Percentiles rank a stretch among this genome's conserved stretches.
These are phyloP conservation scores for Zalerion maritima DNA, from an alignment of 495 filamentous ascomycete species.

Conservation along the genomic window DNA sequence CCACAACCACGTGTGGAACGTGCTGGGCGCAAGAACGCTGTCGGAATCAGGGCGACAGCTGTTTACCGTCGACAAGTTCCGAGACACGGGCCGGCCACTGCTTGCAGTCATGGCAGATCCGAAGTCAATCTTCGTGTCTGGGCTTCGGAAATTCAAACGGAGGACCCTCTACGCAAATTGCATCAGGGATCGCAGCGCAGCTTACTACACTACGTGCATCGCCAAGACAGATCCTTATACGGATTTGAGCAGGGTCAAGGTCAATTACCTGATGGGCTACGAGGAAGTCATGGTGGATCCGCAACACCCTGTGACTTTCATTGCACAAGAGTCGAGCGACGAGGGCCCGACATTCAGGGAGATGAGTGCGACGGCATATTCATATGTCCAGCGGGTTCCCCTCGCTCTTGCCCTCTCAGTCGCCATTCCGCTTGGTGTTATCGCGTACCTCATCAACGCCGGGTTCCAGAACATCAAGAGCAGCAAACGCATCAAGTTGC, in stretches of 20 bases:
- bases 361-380: constrained; percentile 12
- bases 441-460: constrained; percentile 60
- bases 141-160: constrained; percentile 56
- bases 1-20: constrained; percentile 59
- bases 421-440: constrained; percentile 51
- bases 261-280: constrained; percentile 63
- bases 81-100: constrained; percentile 63
- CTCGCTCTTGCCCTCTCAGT: constrained; percentile 46
- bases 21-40: constrained; percentile 59
- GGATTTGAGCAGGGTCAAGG: constrained; percentile 45
- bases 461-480: constrained; percentile 60
- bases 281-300: constrained; percentile 64
- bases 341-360: constrained; percentile 16
- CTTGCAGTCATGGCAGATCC: constrained; percentile 72
- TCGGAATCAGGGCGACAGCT: constrained; percentile 75
- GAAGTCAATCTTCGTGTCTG: constrained; percentile 72
- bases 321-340: constrained; percentile 15
- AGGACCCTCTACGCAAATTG: constrained; percentile 71
- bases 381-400: constrained; percentile 32
- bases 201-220: constrained; percentile 71
- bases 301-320: constrained; percentile 39
- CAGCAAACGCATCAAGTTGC: constrained; percentile 53
- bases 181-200: constrained; percentile 64
- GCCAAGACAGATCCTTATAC: constrained; percentile 58
- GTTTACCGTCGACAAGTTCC: constrained; percentile 74